These are phyloP conservation scores for Arthrobotrys musiformis DNA, from an alignment of 2,329 filamentous ascomycete genomes.

Conservation along the genomic window DNA sequence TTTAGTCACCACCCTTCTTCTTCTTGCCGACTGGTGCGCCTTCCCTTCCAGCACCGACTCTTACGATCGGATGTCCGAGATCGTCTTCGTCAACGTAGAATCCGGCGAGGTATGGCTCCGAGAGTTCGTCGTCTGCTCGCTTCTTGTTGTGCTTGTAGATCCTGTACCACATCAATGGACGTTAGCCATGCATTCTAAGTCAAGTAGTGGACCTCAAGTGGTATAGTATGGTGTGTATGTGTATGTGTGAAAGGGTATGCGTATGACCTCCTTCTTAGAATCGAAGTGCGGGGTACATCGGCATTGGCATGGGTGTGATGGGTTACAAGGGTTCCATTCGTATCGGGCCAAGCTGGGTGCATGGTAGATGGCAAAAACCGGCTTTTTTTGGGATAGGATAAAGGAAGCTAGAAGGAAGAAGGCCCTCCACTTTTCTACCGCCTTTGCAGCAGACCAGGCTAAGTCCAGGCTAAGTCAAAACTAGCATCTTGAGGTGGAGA, in stretches of 20 bases:
- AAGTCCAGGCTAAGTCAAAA: constrained; percentile 3
- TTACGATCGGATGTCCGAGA: constrained; percentile 81
- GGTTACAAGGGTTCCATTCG: constrained; percentile 3
- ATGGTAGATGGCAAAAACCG: constrained; percentile 2
- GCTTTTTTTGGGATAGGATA: neutral
- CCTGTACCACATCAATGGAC: constrained; percentile 7
- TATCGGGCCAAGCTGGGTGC: neutral
- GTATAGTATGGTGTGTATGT: neutral
- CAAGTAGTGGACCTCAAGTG: neutral
- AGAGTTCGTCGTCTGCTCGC: constrained; percentile 90
- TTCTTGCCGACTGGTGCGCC: constrained; percentile 70
- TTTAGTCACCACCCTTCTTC: constrained; percentile 69
- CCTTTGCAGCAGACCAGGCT: neutral
- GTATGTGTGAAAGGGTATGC: neutral
- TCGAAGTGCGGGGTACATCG: constrained; percentile 20
- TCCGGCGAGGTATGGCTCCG: constrained; percentile 85
- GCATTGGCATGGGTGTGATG: constrained; percentile 7
- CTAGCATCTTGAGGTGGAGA: neutral
- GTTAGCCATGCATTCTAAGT: constrained; percentile 45
- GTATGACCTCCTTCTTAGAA: constrained; percentile 15
- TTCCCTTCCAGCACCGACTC: constrained; percentile 84
- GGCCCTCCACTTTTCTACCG: neutral
- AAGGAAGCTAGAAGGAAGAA: neutral
- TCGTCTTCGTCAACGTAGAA: constrained; percentile 98
- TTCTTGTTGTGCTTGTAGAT: constrained; percentile 56